These are phyloP conservation scores for Aspergillus awamori DNA, from an alignment of 2,329 filamentous ascomycete species.

Conservation along the genomic window DNA sequence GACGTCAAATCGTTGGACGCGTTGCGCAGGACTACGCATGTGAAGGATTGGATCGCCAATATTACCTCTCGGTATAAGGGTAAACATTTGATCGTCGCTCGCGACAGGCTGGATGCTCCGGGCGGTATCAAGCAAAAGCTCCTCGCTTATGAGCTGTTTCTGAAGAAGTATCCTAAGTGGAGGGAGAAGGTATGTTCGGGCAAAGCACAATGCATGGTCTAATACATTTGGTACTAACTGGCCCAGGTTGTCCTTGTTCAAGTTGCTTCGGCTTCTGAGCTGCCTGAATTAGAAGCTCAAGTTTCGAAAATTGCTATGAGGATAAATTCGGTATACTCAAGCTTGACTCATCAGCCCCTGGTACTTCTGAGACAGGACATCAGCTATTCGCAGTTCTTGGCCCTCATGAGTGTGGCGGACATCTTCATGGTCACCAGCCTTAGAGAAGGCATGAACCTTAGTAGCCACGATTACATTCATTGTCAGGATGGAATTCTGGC, in stretches of 20 bases:
- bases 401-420: conserved; percentile 83
- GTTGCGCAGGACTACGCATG: conserved; percentile 70
- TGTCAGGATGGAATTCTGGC: conserved; percentile 79
- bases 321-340: conserved; percentile 87
- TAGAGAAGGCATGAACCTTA: conserved; percentile 95
- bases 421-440: conserved; percentile 90
- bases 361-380: conserved; percentile 94
- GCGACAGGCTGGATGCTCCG: conserved; percentile 90
- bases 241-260: conserved; percentile 80
- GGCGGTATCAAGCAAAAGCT: conserved; percentile 92
- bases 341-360: conserved; percentile 84
- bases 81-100: conserved; percentile 86
- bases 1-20: conserved; percentile 72
- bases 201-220: not conserved
- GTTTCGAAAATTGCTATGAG: conserved; percentile 91
- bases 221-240: conserved; percentile 5
- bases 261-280: conserved; percentile 83
- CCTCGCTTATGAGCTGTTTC: conserved; percentile 83
- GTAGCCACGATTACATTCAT: conserved; percentile 86
- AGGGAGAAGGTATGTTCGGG: conserved; percentile 61
- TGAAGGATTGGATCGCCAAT: conserved; percentile 74
- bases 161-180: conserved; percentile 89
- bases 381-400: conserved; percentile 87
- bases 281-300: conserved; percentile 79
- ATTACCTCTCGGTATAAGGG: conserved; percentile 80